Percentiles rank a stretch among this genome's conserved stretches.
phyloP scores from a whole-genome alignment of 73 alveolate genomes.

The Paramecium tetraurelia region DNA sequence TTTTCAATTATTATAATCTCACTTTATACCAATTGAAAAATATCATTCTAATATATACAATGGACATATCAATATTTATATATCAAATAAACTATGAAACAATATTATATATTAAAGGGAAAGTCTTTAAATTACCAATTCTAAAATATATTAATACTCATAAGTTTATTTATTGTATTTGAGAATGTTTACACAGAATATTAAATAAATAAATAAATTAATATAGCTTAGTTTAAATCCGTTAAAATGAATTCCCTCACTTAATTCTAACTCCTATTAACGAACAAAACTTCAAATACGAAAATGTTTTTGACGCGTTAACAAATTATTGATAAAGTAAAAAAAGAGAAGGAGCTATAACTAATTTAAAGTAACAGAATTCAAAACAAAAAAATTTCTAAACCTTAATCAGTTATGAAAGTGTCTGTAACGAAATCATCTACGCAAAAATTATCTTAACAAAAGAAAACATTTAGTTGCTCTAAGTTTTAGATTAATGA shows the following conservation, averaged over 20 bases:
- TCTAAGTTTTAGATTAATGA: background rate
- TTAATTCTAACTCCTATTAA: background rate
- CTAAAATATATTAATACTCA: too few species aligned
- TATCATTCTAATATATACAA: too few species aligned
- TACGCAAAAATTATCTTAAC: background rate
- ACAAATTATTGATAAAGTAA: background rate
- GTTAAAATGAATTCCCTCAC: background rate
- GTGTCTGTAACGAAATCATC: background rate
- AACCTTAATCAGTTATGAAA: background rate
- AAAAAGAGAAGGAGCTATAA: background rate
- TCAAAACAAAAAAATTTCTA: slow-evolving; percentile 5
- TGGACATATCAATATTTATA: too few species aligned
- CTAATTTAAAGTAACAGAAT: background rate
- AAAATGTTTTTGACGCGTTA: background rate
- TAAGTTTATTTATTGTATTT: too few species aligned
- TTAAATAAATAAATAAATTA: background rate
- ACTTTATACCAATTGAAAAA: too few species aligned
- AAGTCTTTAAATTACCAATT: too few species aligned
- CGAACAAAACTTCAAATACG: background rate
- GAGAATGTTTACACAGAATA: background rate
- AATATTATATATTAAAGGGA: too few species aligned
- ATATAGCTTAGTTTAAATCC: background rate
- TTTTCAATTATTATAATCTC: too few species aligned
- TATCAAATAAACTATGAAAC: too few species aligned
- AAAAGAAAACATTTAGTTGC: slow-evolving; percentile 15